These are phyloP conservation scores for Plasmodium vivax DNA, from an alignment of 169 alveolate species.

Conservation along the genomic window DNA sequence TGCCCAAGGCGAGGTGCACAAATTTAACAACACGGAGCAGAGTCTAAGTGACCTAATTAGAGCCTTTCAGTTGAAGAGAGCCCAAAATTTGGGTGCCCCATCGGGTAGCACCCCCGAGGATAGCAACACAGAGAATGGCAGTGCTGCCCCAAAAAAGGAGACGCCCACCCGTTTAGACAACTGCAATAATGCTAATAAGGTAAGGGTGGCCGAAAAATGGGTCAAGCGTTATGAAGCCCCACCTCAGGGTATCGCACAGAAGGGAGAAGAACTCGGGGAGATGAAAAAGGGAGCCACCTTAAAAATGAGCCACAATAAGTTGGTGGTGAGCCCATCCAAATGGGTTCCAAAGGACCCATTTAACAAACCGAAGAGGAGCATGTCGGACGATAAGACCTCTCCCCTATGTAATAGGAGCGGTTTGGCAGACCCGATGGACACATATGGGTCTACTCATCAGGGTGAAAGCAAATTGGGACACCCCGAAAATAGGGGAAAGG, in stretches of 20 bases:
- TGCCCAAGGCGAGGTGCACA: background rate
- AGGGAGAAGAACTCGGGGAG: background rate
- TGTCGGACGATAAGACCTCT: background rate
- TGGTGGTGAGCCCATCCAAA: background rate
- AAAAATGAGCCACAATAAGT: background rate
- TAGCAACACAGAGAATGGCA: background rate
- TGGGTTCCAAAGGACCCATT: background rate
- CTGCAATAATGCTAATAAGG: background rate
- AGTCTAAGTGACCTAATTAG: background rate
- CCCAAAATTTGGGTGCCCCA: background rate
- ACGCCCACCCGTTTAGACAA: background rate
- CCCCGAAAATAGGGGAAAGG: background rate
- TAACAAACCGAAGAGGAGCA: background rate
- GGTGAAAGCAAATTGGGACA: background rate
- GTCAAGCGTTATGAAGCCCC: background rate
- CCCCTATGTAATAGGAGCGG: background rate
- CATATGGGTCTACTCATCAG: background rate
- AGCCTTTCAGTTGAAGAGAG: background rate
- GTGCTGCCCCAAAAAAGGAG: background rate
- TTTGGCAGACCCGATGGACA: background rate
- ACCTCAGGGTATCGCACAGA: background rate
- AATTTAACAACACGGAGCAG: background rate
- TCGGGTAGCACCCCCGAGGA: background rate
- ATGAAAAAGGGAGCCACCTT: conserved; percentile 17
- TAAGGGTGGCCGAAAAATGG: background rate